Base-by-base conservation (phyloP, 495 filamentous ascomycete species). In the Penicillium canescens region DNA sequence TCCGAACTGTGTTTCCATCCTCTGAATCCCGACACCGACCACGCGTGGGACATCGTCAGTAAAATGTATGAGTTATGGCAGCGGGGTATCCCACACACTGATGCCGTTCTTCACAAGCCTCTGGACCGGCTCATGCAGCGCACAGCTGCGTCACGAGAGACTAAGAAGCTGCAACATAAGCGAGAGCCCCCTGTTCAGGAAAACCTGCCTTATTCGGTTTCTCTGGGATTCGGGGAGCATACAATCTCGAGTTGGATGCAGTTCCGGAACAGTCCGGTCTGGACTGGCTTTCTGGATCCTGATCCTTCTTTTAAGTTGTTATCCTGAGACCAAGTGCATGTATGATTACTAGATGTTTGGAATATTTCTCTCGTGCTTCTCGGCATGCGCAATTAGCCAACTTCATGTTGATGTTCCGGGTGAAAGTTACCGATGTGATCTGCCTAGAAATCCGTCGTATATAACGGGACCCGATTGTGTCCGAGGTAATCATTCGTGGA, bases 41-140 rank as follows among this genome's bases (percentile, higher is more conserved):
- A 89, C 6, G 89, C 86, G 1, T 96, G 91, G 90, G 64, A 70
- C 6, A 83, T 86, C 0, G 72, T 92, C 2, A 83, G 85, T 41
- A 62, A 70, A 2, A 76, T 82, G 20, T 85, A 83, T 52, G 68
- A 74, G 36, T 63, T 67, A 16, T 77, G 77, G 56, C 76, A 74
- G 9, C 70, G 77, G 38, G 62, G 67, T 0, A 60, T 75, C 31
- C 75, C 74, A 28, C 55, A 72, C 67, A 46, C 76, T 70, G 13
- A 81, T 72, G 47, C 72, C 85, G 3, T 90, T 83, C 84, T 91
- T 31, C 73, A 72, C 36, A 87, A 85, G 56, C 71, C 88, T 6
- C 78, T 85, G 64, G 67, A 76, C 24, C 82, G 81, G 66, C n/a
- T 61, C 10, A 61, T 61, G 55, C 36, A 58, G 48, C 42, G 55